Evolutionary conservation across 306 rosid species (phyloP), one percentile per base, ranked within the genome.

Genomic region (Boehmeria nivea): DNA sequence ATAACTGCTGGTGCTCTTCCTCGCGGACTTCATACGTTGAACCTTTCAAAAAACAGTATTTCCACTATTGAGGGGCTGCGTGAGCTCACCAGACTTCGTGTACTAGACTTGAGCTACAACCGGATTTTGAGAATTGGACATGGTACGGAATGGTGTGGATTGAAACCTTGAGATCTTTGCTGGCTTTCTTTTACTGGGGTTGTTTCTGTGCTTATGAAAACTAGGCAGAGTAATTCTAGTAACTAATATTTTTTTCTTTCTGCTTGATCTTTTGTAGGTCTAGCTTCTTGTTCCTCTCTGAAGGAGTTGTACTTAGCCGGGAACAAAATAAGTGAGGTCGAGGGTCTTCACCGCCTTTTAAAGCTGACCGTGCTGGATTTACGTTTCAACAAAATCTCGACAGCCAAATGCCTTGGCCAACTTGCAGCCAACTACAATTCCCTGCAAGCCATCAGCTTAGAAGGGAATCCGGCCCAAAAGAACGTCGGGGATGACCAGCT

Each of bases 231-330:
- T 38, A 12, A 17, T 43, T 51, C 59, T n/a, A 3, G 37, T 60
- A 43, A 54, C 33, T 72, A 31, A 31, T 1, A 69, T 69, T 39
- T n/a, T 56, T 16, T 25, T 14, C 18, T 3, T 38, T 60, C 46
- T 65, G 1, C 20, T 15, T 42, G 50, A 43, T 22, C 9, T 61
- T 66, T 43, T 73, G 37, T 65, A 91, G 99, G 99, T 67, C 71
- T 91, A 6, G 95, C 96, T 48, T 91, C 96, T 2, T 87, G 96
- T 71, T 81, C 99, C 16, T 75, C 93, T 19, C 73, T 91, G 5
- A 91, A 87, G 76, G 99, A 91, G 82, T 68, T 91, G 81, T 91
- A 91, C 80, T 67, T 91, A 47, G 83, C 96, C 22, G 96, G 99
- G 72, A 91, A 91, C 75, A 91, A 87, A 63, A 87, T 91, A 57